A percentile compares a stretch with the other conserved stretches of the same genome.
Conservation (phyloP, 1,284 basidiomycete species). For the Melampsora abietis-canadensis region DNA sequence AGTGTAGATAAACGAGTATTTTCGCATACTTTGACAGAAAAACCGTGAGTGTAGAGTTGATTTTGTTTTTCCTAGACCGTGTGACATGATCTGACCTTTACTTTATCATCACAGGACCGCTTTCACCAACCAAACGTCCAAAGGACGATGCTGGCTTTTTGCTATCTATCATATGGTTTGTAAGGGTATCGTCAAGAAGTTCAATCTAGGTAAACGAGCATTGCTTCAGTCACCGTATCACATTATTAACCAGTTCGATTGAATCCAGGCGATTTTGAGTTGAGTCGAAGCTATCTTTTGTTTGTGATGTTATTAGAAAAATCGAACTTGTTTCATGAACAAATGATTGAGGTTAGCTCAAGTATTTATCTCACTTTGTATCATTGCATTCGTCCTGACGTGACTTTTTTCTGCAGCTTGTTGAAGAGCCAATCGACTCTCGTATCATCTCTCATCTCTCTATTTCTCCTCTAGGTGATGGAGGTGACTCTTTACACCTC, state of each 20-base stretch:
- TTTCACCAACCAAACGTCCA: slow-evolving; percentile 79
- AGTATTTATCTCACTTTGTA: not conserved
- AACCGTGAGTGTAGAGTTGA: slow-evolving; percentile 19
- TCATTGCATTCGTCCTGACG: not conserved
- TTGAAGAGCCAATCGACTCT: slow-evolving; percentile 74
- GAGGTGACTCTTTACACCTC: slow-evolving; percentile 62
- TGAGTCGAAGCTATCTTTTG: slow-evolving; percentile 72
- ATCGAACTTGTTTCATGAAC: slow-evolving; percentile 87
- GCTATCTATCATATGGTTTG: slow-evolving; percentile 63
- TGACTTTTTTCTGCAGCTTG: slow-evolving; percentile 55
- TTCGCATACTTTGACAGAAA: slow-evolving; percentile 36
- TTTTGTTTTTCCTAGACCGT: no score
- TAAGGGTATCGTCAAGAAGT: slow-evolving; percentile 62
- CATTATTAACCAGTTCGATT: not conserved
- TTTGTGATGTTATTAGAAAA: slow-evolving; percentile 96
- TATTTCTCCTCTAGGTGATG: slow-evolving; percentile 76
- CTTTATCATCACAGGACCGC: slow-evolving; percentile 61
- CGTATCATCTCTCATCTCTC: slow-evolving; percentile 75
- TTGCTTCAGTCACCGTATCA: slow-evolving; percentile 61
- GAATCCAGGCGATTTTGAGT: slow-evolving; percentile 11
- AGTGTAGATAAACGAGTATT: slow-evolving; percentile 46
- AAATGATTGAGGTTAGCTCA: slow-evolving; percentile 63
- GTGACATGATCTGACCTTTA: not conserved
- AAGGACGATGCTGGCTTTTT: slow-evolving; percentile 88
- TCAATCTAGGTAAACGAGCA: slow-evolving; percentile 80